Evolutionary conservation across 2,329 filamentous ascomycete species (phyloP).

Genomic region (Monosporascus sp.): DNA sequence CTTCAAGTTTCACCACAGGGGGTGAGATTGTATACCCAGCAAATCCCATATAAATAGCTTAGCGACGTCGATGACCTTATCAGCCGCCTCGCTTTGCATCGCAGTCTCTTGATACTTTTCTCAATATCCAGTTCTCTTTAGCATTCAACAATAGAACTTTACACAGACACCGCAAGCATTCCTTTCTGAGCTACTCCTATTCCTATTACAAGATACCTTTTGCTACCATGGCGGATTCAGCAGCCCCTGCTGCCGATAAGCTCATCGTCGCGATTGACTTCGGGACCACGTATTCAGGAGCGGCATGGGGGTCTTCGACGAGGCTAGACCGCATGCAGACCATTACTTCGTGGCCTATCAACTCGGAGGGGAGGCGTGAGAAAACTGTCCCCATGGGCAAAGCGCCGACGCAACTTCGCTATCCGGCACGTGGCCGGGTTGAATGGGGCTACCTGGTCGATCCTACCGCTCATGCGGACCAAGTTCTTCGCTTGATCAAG

Average conservation of each 20-base stretch:
- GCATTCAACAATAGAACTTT: too few species aligned
- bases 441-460: constrained; percentile 49
- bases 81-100: too few species aligned
- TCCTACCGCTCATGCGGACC: constrained; percentile 31
- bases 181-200: background rate
- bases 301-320: constrained; percentile 44
- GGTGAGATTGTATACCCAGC: too few species aligned
- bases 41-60: too few species aligned
- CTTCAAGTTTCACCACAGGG: too few species aligned
- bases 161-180: too few species aligned
- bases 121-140: too few species aligned
- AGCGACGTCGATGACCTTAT: too few species aligned
- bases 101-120: too few species aligned
- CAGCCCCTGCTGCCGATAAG: constrained; percentile 15
- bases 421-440: constrained; percentile 27
- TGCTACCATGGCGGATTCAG: background rate
- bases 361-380: constrained; percentile 27
- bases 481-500: constrained; percentile 45
- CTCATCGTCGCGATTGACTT: constrained; percentile 53
- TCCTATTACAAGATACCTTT: background rate
- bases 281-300: constrained; percentile 51
- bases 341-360: constrained; percentile 42
- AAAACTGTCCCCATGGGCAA: constrained; percentile 33
- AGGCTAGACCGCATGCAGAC: constrained; percentile 35
- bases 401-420: constrained; percentile 45